These are phyloP conservation scores for Linnemannia elongata DNA, from an alignment of 192 early-diverging fungal species.

Conservation along the genomic window DNA sequence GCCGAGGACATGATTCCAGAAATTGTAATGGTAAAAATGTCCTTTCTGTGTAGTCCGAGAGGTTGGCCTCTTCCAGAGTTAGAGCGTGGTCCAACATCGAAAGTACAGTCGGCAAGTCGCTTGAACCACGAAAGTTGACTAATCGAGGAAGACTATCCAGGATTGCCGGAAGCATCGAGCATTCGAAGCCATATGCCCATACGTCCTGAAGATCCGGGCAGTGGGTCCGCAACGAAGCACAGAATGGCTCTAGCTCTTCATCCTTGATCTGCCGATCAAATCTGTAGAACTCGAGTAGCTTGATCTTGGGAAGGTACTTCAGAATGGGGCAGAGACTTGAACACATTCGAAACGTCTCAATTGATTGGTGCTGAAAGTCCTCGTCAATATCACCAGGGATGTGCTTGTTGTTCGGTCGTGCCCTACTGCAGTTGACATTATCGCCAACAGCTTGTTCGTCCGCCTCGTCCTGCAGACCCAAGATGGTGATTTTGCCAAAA, in stretches of 20 bases:
- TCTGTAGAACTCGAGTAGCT: constrained; percentile 30
- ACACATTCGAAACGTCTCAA: constrained; percentile 39
- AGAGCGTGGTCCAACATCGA: constrained; percentile 25
- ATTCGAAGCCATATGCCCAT: constrained; percentile 36
- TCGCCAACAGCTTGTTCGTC: neutral
- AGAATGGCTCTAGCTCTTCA: constrained; percentile 7
- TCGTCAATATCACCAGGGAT: neutral
- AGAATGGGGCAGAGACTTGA: constrained; percentile 18
- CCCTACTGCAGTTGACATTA: too few species aligned
- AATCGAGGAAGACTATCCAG: constrained; percentile 3
- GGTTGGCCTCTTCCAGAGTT: constrained; percentile 29
- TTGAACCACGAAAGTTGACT: constrained; percentile 15
- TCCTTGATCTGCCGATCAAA: constrained; percentile 18
- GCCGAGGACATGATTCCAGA: constrained; percentile 33
- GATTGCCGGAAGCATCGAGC: constrained; percentile 39
- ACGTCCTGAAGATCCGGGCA: constrained; percentile 24
- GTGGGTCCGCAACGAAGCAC: constrained; percentile 11
- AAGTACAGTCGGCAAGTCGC: constrained; percentile 23
- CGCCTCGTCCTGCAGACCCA: neutral
- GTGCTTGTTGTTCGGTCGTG: too few species aligned
- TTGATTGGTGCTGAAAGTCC: constrained; percentile 27
- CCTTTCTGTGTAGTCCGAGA: constrained; percentile 27
- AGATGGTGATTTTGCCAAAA: constrained; percentile 3
- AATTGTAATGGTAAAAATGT: constrained; percentile 29
- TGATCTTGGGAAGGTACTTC: constrained; percentile 28